Percentiles rank a stretch among this genome's conserved stretches.
Conservation (phyloP, 371 early-diverging fungal genomes). For the Capillidium rhysosporum region DNA sequence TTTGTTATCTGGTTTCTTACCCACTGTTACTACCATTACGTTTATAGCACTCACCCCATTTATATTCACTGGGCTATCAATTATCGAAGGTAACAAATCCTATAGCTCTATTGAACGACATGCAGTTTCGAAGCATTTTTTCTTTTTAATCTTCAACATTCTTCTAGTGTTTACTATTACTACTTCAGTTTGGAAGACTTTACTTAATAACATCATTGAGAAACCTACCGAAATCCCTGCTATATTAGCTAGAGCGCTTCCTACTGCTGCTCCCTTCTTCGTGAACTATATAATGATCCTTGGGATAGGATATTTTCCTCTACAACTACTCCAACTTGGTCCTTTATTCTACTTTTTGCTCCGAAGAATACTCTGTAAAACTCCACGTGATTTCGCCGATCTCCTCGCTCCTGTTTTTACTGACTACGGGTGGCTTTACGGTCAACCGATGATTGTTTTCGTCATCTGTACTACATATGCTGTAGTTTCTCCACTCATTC, state of each 20-base stretch:
- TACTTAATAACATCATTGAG: conserved; percentile 41
- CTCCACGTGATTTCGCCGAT: conserved; percentile 41
- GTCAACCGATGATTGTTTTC: conserved; percentile 52
- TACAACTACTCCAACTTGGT: conserved; percentile 18
- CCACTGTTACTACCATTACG: conserved; percentile 21
- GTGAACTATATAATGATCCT: conserved; percentile 51
- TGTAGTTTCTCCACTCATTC: conserved; percentile 63
- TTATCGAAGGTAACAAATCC: conserved; percentile 29
- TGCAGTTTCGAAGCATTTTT: conserved; percentile 58
- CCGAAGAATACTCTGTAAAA: conserved; percentile 23
- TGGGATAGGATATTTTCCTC: conserved; percentile 32
- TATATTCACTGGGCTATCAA: conserved; percentile 34
- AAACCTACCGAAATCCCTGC: conserved; percentile 45
- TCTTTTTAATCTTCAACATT: conserved; percentile 72
- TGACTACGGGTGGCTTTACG: conserved; percentile 41
- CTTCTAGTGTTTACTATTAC: conserved; percentile 66
- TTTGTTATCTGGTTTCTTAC: conserved; percentile 26
- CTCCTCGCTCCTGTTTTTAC: conserved; percentile 37
- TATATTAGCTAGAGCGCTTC: conserved; percentile 40
- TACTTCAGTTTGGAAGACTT: conserved; percentile 40
- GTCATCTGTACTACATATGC: conserved; percentile 74
- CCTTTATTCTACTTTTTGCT: conserved; percentile 16
- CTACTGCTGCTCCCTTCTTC: conserved; percentile 54
- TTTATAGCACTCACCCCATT: conserved; percentile 41
- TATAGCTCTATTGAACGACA: conserved; percentile 37